Evolutionary conservation across 768 basidiomycete genomes (phyloP).

Genomic region (Calocybe indica): DNA sequence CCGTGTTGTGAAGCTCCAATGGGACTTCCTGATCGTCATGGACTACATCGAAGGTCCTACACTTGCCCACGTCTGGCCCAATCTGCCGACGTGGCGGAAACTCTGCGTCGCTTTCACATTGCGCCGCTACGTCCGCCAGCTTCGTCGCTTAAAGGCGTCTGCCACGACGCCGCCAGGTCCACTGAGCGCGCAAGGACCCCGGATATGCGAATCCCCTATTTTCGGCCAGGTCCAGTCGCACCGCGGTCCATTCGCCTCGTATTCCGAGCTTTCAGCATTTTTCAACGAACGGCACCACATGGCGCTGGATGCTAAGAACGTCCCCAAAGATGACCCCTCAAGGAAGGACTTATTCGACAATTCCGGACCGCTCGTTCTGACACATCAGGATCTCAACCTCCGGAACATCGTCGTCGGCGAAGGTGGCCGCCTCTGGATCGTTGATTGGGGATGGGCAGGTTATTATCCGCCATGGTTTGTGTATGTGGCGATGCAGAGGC

Average conservation of each 20-base stretch:
- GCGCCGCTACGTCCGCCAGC: conserved; percentile 15
- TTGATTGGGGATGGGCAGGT: conserved; percentile 15
- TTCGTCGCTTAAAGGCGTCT: conserved; percentile 8
- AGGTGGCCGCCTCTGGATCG: conserved; percentile 14
- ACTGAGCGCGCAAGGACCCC: conserved; percentile 4
- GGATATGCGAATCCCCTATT: conserved; percentile 6
- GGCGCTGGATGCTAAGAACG: not conserved
- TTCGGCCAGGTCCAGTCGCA: conserved; percentile 9
- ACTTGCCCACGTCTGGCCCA: conserved; percentile 11
- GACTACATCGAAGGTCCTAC: conserved; percentile 12
- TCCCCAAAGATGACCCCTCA: conserved; percentile 4
- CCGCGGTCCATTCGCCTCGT: conserved; percentile 12
- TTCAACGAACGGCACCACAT: conserved; percentile 7
- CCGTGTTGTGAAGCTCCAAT: conserved; percentile 6
- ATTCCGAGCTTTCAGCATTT: conserved; percentile 8
- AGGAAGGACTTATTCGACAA: conserved; percentile 9
- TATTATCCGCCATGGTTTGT: conserved; percentile 13
- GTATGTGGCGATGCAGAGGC: conserved; percentile 12
- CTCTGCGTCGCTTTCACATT: conserved; percentile 13
- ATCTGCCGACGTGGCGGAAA: conserved; percentile 8
- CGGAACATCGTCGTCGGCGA: conserved; percentile 13
- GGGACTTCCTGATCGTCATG: conserved; percentile 9
- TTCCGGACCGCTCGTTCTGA: conserved; percentile 16
- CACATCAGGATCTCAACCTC: conserved; percentile 13
- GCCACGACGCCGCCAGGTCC: conserved; percentile 8